These are phyloP conservation scores for Sclerotiophoma versabilis DNA, from an alignment of 2,329 filamentous ascomycete species.

Conservation along the genomic window DNA sequence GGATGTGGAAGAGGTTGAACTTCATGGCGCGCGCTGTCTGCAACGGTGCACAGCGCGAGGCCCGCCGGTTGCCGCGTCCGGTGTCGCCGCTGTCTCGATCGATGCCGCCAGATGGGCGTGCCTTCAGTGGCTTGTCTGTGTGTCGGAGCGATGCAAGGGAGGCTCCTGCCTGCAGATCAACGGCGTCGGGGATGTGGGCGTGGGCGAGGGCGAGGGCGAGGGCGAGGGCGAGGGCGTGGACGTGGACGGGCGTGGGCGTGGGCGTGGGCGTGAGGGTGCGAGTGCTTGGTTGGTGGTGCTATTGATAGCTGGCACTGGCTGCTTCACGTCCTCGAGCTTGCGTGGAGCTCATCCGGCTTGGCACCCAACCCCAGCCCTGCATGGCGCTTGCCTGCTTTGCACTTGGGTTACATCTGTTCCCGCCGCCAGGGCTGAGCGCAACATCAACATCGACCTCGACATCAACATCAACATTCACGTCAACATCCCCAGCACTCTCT, in stretches of 20 bases:
- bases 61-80: too few relatives aligned
- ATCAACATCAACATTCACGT: neutral
- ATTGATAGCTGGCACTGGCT: slow-evolving; percentile 19
- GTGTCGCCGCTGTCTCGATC: too few relatives aligned
- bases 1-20: slow-evolving; percentile 70
- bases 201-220: neutral
- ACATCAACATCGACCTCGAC: too few relatives aligned
- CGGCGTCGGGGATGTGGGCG: neutral
- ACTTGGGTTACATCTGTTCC: neutral
- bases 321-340: slow-evolving; percentile 7
- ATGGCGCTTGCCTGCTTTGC: neutral
- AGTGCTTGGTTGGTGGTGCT: slow-evolving; percentile 14
- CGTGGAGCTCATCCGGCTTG: slow-evolving; percentile 6
- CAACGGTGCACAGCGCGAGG: too few relatives aligned
- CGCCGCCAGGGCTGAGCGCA: neutral
- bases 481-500: neutral
- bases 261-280: neutral
- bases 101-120: slow-evolving; percentile 4
- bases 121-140: slow-evolving; percentile 1
- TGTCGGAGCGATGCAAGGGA: slow-evolving; percentile 11
- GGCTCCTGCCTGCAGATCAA: slow-evolving; percentile 3
- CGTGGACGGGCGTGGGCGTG: neutral
- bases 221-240: neutral
- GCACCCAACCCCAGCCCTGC: slow-evolving; percentile 17
- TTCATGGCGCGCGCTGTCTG: slow-evolving; percentile 27